A percentile compares a stretch with the other conserved stretches of the same genome.
Conservation (phyloP, 2,329 filamentous ascomycete species). For the Colletotrichum incanum region DNA sequence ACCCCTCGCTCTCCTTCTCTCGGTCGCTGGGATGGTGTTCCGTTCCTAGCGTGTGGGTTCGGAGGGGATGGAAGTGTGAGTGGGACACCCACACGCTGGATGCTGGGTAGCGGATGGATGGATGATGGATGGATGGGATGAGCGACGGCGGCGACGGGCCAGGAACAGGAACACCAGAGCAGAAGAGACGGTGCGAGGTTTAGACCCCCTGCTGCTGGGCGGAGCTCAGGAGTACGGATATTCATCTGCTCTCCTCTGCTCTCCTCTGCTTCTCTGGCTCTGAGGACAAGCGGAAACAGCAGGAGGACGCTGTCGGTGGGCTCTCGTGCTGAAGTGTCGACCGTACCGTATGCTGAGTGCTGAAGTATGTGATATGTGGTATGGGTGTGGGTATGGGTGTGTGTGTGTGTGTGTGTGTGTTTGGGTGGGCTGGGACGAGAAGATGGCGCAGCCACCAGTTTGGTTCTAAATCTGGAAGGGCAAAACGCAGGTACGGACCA, state of each 20-base stretch:
- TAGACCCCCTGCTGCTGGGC: not conserved
- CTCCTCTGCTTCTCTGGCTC: slow-evolving; percentile 55
- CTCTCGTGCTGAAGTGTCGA: slow-evolving; percentile 16
- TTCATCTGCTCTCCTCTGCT: slow-evolving; percentile 42
- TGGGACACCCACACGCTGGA: slow-evolving; percentile 13
- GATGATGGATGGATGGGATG: slow-evolving; percentile 23
- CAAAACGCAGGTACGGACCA: slow-evolving; percentile 38
- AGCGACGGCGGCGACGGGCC: slow-evolving; percentile 45
- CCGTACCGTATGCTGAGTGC: slow-evolving; percentile 12
- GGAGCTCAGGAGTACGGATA: not conserved
- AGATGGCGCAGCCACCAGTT: slow-evolving; percentile 55
- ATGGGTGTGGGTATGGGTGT: too few relatives aligned
- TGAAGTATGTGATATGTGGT: slow-evolving; percentile 23
- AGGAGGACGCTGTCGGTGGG: slow-evolving; percentile 53
- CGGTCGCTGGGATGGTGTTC: slow-evolving; percentile 35
- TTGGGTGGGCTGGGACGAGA: slow-evolving; percentile 41
- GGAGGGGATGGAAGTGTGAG: slow-evolving; percentile 31
- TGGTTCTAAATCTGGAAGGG: slow-evolving; percentile 57
- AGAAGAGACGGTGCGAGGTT: slow-evolving; percentile 48
- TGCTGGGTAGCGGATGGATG: not conserved
- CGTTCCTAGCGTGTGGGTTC: slow-evolving; percentile 34
- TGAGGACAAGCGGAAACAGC: slow-evolving; percentile 59
- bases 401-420: too few relatives aligned
- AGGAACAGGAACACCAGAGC: slow-evolving; percentile 50
- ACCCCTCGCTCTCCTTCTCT: not conserved